A percentile compares a stretch with the other conserved stretches of the same genome.
Evolutionary conservation across 768 basidiomycete species (phyloP).

Genomic region (Tylopilus cervinicoccineus): DNA sequence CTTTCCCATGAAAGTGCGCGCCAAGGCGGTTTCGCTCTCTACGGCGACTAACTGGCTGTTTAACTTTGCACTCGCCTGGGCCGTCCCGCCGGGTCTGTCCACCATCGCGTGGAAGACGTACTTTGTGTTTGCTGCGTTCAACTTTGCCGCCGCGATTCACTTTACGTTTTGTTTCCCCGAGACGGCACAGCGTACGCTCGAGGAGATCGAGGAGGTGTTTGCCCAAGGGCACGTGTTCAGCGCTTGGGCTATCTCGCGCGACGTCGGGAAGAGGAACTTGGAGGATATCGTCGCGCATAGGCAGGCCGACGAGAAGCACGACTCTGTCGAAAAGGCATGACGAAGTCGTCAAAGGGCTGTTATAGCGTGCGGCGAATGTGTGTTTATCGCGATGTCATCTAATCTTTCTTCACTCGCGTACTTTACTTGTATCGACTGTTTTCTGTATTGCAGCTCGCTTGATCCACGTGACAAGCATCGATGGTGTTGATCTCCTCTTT

Average conservation of each 20-base stretch:
- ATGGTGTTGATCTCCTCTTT: no score
- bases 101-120: constrained; percentile 72
- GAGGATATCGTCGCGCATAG: constrained; percentile 39
- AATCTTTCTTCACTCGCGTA: neutral
- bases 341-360: no score
- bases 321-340: constrained; percentile 1
- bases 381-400: no score
- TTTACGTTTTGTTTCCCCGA: constrained; percentile 80
- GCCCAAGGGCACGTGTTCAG: constrained; percentile 61
- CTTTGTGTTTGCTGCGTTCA: constrained; percentile 76
- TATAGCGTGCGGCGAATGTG: no score
- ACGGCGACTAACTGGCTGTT: constrained; percentile 55
- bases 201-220: constrained; percentile 80
- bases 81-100: constrained; percentile 66
- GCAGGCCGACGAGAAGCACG: constrained; percentile 7
- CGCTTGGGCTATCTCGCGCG: constrained; percentile 63
- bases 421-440: no score
- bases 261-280: constrained; percentile 61
- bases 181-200: constrained; percentile 66
- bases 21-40: constrained; percentile 50
- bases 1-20: constrained; percentile 65
- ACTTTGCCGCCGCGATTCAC: constrained; percentile 67
- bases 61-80: constrained; percentile 73
- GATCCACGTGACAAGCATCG: neutral
- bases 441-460: no score